phyloP scores from a whole-genome alignment of 2,329 filamentous ascomycete species.

The Cadophora sp. region DNA sequence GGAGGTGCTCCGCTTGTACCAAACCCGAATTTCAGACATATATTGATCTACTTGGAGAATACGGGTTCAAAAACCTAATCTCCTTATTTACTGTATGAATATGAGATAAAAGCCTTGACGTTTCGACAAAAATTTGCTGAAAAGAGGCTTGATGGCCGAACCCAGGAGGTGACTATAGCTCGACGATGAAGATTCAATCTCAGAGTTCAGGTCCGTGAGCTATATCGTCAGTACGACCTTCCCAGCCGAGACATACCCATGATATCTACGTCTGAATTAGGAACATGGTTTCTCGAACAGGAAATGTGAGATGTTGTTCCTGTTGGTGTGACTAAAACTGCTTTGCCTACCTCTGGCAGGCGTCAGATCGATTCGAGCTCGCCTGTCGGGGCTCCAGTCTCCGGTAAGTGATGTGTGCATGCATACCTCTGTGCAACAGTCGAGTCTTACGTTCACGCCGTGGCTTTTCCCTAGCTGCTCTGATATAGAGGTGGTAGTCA shows the following conservation, averaged over 20 bases:
- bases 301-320: constrained; percentile 1
- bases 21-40: background rate
- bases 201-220: too few species aligned
- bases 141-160: too few species aligned
- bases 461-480: background rate
- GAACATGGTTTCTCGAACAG: background rate
- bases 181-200: too few species aligned
- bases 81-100: background rate
- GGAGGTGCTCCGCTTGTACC: background rate
- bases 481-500: background rate
- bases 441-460: background rate
- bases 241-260: background rate
- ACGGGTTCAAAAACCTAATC: background rate
- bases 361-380: constrained; percentile 15
- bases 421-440: background rate
- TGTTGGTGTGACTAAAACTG: background rate
- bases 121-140: background rate
- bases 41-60: background rate
- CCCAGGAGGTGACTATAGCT: too few species aligned
- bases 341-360: background rate
- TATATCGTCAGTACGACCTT: background rate
- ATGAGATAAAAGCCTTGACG: background rate
- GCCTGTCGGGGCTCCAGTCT: constrained; percentile 9
- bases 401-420: constrained; percentile 13
- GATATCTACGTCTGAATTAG: background rate